Base-by-base conservation (phyloP, 257 asterid species). In the Mitragyna speciosa region DNA sequence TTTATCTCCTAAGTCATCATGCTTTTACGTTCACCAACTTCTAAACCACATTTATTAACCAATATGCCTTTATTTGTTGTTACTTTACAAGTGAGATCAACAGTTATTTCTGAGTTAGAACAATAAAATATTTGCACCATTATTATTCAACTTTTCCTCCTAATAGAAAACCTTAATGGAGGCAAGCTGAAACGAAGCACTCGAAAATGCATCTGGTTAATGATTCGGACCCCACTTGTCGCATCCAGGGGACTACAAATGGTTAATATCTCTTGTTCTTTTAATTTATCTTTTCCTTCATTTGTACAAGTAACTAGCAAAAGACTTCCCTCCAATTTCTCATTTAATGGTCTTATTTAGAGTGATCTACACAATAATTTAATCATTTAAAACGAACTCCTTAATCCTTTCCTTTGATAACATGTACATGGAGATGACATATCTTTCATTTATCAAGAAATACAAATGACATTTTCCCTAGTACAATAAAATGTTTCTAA, bases 141-240 rank as follows among this genome's bases (percentile, higher is more conserved):
- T 72, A 76, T 80, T 66, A 22, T 49, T 49, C 61, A 31, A 61
- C 66, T 69, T 83, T 78, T 88, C 76, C 80, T 85, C 82, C 68
- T 75, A 85, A 77, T 85, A 69, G 87, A 89, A 78, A 83, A 85
- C 85, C 69, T 79, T 22, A 72, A 71, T 70, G 73, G 49, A 69
- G 74, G 33, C 67, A 76, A 80, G 78, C 73, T 20, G 15, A 70
- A 70, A 41, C 51, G 39, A 39, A 68, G 28, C 65, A 78, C 47
- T 72, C 64, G 26, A 67, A 56, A 66, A 75, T 30, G 43, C 75
- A 79, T 82, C 20, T n/a, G 36, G 43, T 71, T 77, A 79, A 79
- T 87, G 81, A 87, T 83, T 79, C 61, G 51, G 39, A 70, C 91
- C 89, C 89, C 72, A 77, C 85, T 63, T 75, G 76, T 58, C 72